A percentile compares a stretch with the other conserved stretches of the same genome.
phyloP scores from a whole-genome alignment of 164 flowering plant species.

The Magnolia officinalis region DNA sequence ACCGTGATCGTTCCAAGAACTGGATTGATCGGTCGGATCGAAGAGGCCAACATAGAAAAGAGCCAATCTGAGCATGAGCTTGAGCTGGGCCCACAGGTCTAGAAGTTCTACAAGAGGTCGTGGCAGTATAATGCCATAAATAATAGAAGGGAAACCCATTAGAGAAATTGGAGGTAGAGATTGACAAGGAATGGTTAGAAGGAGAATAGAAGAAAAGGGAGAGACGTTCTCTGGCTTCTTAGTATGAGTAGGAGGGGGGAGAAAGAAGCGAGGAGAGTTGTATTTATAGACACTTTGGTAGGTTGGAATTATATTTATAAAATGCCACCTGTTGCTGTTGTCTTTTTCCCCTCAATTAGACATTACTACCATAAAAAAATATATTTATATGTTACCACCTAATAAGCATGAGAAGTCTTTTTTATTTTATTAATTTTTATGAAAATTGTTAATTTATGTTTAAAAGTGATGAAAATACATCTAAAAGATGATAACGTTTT shows the following conservation, averaged over 20 bases:
- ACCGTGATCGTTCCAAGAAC: not conserved
- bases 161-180: not conserved
- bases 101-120: not conserved
- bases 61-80: slow-evolving; percentile 9
- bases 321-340: too few species aligned
- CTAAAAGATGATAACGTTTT: too few species aligned
- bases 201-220: not conserved
- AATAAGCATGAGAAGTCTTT: not conserved
- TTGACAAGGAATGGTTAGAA: not conserved
- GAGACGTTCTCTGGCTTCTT: not conserved
- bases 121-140: slow-evolving; percentile 7
- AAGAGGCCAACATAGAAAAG: slow-evolving; percentile 12
- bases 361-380: too few species aligned
- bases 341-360: too few species aligned
- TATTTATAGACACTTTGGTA: not conserved
- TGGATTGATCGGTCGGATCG: slow-evolving; percentile 6
- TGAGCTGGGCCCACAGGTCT: slow-evolving; percentile 4
- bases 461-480: too few species aligned
- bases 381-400: too few species aligned
- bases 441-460: too few species aligned
- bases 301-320: not conserved
- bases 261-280: not conserved
- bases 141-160: slow-evolving; percentile 14
- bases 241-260: too few species aligned
- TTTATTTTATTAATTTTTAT: too few species aligned